Base-by-base conservation (phyloP, 2,329 filamentous ascomycete species). In the Colletotrichum sp. region DNA sequence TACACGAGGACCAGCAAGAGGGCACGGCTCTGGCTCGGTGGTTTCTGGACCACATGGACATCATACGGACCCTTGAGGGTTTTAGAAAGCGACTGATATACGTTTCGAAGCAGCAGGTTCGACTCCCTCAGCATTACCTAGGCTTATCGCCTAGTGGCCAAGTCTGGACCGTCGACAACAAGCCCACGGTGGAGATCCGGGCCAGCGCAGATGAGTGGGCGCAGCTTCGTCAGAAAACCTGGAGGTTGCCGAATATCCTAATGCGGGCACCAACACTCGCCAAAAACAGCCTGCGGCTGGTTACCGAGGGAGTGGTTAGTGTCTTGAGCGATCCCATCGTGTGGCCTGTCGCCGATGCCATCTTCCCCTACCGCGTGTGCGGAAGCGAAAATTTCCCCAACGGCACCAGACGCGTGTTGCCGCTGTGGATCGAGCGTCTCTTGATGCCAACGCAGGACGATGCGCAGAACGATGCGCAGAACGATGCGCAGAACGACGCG, bases 341-440 rank as follows among this genome's bases (percentile, higher is more conserved):
- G 7, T 16, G 28, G 13, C 10, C 1, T 13, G 9, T 12, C 8
- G 27, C 32, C 28, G 28, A 36, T 18, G 30, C 16, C 30, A 67
- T 67, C 30, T 36, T 13, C n/a, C 65, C 48, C 8, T 52, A 56
- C 28, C 48, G 65, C 2, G 39, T 48, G 6, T 48, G 39, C 18
- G 5, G 10, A 0, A 0, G 0, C n/a, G 13, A 9, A n/a, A n/a
- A 13, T 25, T 4, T 27, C n/a, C 28, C 10, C 18, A 4, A 8
- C 5, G 28, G 43, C 27, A 9, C 0, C 27, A 6, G 36, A 2
- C 65, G 22, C 2, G 18, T 67, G 3, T 48, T 67, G 6, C 65
- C 48, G 32, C 65, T 13, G 10, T 67, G 65, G 65, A 32, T 66
- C 28, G 18, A 43, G 18, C 3, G 18, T 43, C 39, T 43, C 39